phyloP scores from a whole-genome alignment of 257 asterid genomes.

The Phtheirospermum japonicum region DNA sequence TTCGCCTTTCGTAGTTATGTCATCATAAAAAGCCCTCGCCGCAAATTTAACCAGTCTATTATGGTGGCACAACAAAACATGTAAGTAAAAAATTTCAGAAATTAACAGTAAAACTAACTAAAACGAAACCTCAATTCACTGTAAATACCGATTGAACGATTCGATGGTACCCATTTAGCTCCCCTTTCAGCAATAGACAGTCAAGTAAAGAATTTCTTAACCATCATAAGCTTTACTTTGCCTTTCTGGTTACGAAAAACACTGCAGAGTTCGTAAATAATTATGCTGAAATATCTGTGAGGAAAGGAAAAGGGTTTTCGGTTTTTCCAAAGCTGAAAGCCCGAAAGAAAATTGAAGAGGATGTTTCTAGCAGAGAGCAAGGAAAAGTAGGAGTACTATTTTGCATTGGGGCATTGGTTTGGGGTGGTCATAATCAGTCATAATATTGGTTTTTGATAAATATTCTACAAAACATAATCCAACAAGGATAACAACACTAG shows the following conservation, averaged over 20 bases:
- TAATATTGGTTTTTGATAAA: too few relatives aligned
- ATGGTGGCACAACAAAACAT: background rate
- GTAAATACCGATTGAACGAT: conserved; percentile 50
- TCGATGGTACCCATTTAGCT: conserved; percentile 42
- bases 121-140: conserved; percentile 1
- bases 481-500: too few relatives aligned
- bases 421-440: too few relatives aligned
- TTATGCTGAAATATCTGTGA: background rate
- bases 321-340: conserved; percentile 1
- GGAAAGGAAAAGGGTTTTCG: background rate
- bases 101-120: background rate
- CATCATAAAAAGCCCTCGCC: conserved; percentile 94
- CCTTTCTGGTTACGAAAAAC: background rate
- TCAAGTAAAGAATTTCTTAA: conserved; percentile 2
- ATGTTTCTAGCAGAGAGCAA: background rate
- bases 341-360: conserved; percentile 2
- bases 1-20: conserved; percentile 74
- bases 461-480: too few relatives aligned
- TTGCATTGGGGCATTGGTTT: too few relatives aligned
- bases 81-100: conserved; percentile 1
- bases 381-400: background rate
- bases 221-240: conserved; percentile 5
- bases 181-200: conserved; percentile 23
- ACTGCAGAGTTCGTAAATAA: background rate
- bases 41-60: conserved; percentile 83